These are phyloP conservation scores for Aureobasidium lini DNA, from an alignment of 2,329 filamentous ascomycete genomes.

Conservation along the genomic window DNA sequence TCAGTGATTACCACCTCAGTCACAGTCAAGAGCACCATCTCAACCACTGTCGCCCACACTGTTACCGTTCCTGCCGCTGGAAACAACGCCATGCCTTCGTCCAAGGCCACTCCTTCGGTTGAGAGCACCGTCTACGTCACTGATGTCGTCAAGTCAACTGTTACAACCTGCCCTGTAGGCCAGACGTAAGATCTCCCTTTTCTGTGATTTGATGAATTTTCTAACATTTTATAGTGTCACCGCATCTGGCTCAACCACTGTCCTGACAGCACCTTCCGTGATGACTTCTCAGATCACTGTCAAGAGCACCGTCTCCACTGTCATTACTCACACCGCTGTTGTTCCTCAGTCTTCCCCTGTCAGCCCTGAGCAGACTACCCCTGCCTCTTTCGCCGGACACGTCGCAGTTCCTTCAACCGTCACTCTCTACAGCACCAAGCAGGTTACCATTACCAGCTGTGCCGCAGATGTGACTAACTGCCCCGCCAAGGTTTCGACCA, in stretches of 20 bases:
- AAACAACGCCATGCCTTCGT: not conserved
- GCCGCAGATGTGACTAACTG: conserved; percentile 13
- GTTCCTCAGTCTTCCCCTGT: not conserved
- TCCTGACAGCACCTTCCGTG: conserved; percentile 22
- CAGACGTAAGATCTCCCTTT: not conserved
- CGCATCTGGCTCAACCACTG: conserved; percentile 22
- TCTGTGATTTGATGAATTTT: not conserved
- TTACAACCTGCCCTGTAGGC: conserved; percentile 31
- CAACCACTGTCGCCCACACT: not conserved
- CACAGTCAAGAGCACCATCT: conserved; percentile 3
- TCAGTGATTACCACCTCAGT: not conserved
- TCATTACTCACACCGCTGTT: not conserved
- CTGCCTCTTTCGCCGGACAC: not conserved
- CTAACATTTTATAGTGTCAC: conserved; percentile 25
- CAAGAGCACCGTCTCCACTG: conserved; percentile 30
- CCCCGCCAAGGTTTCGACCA: not conserved
- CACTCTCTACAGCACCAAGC: conserved; percentile 14
- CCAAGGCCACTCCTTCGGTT: not conserved
- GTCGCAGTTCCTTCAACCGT: conserved; percentile 12
- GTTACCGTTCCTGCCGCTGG: conserved; percentile 5
- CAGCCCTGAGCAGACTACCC: not conserved
- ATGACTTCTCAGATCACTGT: conserved; percentile 12
- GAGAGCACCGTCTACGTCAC: conserved; percentile 13
- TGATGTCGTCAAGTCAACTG: conserved; percentile 21
- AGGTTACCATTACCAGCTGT: conserved; percentile 15